phyloP scores from a whole-genome alignment of 2,329 filamentous ascomycete species.

The Apiospora aurea region DNA sequence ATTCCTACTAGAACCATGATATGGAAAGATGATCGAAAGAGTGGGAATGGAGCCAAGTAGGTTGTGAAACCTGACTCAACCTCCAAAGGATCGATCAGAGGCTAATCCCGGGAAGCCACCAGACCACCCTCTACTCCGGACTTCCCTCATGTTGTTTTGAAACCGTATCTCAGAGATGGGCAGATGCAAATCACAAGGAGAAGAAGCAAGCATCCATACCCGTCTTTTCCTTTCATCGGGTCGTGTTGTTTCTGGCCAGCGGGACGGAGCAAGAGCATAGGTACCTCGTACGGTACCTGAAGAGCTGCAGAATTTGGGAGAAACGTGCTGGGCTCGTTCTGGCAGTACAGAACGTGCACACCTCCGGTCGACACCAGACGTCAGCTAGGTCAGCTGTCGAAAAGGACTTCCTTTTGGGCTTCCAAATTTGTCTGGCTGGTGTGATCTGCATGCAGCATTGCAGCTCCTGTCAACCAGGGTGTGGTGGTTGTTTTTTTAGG shows the following conservation, averaged over 20 bases:
- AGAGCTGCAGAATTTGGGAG: neutral
- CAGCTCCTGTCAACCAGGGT: neutral
- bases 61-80: constrained; percentile 18
- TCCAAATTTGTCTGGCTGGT: neutral
- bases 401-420: neutral
- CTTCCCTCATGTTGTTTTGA: constrained; percentile 10
- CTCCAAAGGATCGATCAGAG: neutral
- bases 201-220: neutral
- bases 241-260: neutral
- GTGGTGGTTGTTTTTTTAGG: neutral
- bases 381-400: too few species aligned
- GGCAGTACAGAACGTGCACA: too few species aligned
- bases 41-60: neutral
- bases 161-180: neutral
- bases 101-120: neutral
- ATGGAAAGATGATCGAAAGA: neutral
- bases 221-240: neutral
- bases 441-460: neutral
- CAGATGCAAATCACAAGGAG: neutral
- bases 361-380: too few species aligned
- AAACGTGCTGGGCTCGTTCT: neutral
- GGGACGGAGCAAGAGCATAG: too few species aligned
- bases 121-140: neutral
- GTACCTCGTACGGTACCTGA: too few species aligned
- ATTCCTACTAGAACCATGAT: neutral